Evolutionary conservation across 495 filamentous ascomycete species (phyloP).

Genomic region (Talaromyces nanjingensis): DNA sequence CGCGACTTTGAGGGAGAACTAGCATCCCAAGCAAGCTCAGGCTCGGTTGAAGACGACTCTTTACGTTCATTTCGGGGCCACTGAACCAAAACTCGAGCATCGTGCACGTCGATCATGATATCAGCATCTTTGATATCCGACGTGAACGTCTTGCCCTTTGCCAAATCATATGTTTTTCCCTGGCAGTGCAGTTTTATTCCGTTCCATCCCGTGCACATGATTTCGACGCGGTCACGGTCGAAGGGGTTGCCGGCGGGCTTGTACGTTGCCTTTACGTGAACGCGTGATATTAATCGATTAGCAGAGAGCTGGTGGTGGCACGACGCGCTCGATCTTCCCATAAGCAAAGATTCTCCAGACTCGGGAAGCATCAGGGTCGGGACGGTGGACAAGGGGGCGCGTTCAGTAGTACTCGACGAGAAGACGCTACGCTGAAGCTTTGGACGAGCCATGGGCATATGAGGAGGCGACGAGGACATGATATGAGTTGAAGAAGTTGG

Average conservation of each 20-base stretch:
- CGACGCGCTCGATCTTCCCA: constrained; percentile 89
- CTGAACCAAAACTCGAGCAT: constrained; percentile 77
- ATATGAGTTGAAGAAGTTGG: constrained; percentile 92
- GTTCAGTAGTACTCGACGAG: constrained; percentile 66
- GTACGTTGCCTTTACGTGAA: constrained; percentile 86
- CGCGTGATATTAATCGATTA: constrained; percentile 83
- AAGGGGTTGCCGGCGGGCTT: constrained; percentile 56
- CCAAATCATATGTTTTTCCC: constrained; percentile 76
- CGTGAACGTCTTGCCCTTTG: constrained; percentile 81
- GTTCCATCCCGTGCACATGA: constrained; percentile 93
- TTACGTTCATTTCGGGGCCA: constrained; percentile 69
- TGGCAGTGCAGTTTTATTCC: constrained; percentile 89
- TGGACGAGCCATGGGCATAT: constrained; percentile 27
- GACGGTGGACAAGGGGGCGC: constrained; percentile 73
- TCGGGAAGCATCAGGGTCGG: constrained; percentile 74
- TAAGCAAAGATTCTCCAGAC: constrained; percentile 71
- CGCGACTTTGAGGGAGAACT: constrained; percentile 28
- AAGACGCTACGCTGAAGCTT: constrained; percentile 47
- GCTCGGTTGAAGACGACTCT: constrained; percentile 52
- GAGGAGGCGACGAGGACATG: constrained; percentile 79
- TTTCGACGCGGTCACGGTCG: constrained; percentile 66
- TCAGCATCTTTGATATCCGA: constrained; percentile 85
- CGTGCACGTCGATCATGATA: constrained; percentile 94
- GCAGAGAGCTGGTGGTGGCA: constrained; percentile 87
- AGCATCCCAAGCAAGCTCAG: constrained; percentile 66